Conservation (phyloP, 2,329 filamentous ascomycete genomes). For the Sporothrix brunneoviolacea region DNA sequence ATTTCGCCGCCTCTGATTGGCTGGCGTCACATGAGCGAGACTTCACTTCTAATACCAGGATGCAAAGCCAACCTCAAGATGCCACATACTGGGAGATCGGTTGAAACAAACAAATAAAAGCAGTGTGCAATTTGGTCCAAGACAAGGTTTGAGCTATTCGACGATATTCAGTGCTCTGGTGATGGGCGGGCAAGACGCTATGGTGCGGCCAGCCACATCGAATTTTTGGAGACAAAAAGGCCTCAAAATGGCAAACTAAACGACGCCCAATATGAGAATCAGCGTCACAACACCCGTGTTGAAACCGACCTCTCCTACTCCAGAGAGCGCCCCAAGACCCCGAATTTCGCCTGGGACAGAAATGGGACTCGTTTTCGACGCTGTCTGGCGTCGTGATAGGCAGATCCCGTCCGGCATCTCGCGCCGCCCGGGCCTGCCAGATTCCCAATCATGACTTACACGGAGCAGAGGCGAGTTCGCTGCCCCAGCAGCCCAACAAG, state of each 20-base stretch:
- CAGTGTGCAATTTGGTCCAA: too few relatives aligned
- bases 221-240: neutral
- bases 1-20: constrained; percentile 9
- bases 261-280: neutral
- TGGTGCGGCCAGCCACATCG: neutral
- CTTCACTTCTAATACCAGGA: neutral
- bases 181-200: neutral
- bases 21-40: neutral
- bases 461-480: too few relatives aligned
- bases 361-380: neutral
- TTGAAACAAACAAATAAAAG: too few relatives aligned
- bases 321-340: neutral
- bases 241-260: constrained; percentile 2
- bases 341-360: neutral
- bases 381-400: neutral
- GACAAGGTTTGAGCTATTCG: too few relatives aligned
- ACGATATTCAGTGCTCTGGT: neutral
- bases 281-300: neutral
- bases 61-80: neutral
- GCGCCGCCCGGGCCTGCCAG: too few relatives aligned
- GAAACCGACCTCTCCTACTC: neutral
- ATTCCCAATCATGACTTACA: constrained; percentile 3
- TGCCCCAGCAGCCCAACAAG: neutral
- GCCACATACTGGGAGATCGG: too few relatives aligned
- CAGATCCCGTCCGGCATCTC: neutral